A percentile compares a stretch with the other conserved stretches of the same genome.
phyloP scores from a whole-genome alignment of 1,284 basidiomycete genomes.

The Sanguinoderma infundibulare region DNA sequence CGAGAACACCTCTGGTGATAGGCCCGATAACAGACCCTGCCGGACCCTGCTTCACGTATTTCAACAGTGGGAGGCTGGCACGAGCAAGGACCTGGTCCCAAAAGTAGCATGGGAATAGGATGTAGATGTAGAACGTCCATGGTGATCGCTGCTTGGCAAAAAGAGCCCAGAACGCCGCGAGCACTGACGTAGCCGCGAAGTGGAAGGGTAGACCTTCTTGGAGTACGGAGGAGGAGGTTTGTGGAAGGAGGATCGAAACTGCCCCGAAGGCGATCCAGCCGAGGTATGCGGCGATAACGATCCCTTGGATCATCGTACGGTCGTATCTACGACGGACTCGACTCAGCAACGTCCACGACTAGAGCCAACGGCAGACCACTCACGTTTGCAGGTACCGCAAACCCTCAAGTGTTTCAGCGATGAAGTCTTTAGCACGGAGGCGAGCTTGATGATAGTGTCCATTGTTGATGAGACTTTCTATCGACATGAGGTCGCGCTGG shows the following conservation, averaged over 20 bases:
- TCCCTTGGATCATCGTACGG: slow-evolving; percentile 68
- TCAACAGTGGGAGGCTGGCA: slow-evolving; percentile 32
- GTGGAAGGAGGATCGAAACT: slow-evolving; percentile 49
- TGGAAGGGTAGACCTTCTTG: slow-evolving; percentile 17
- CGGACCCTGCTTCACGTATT: slow-evolving; percentile 6
- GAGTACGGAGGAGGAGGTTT: slow-evolving; percentile 1
- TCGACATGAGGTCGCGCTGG: slow-evolving; percentile 38
- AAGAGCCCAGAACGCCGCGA: slow-evolving; percentile 48
- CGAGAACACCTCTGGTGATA: slow-evolving; percentile 36
- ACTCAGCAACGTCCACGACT: background rate
- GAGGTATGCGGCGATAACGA: slow-evolving; percentile 76
- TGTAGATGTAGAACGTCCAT: slow-evolving; percentile 80
- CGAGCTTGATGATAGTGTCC: slow-evolving; percentile 58
- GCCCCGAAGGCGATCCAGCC: slow-evolving; percentile 80
- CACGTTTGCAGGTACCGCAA: slow-evolving; percentile 84
- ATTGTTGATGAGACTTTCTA: slow-evolving; percentile 49
- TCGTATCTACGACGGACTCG: slow-evolving; percentile 59
- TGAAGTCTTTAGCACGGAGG: slow-evolving; percentile 54
- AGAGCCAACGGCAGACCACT: slow-evolving; percentile 9
- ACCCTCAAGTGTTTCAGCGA: slow-evolving; percentile 63
- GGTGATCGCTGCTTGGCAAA: slow-evolving; percentile 73
- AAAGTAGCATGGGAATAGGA: slow-evolving; percentile 78
- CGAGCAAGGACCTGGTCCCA: slow-evolving; percentile 53
- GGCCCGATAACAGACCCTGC: slow-evolving; percentile 17
- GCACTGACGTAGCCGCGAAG: slow-evolving; percentile 34